Evolutionary conservation across 257 asterid species (phyloP), one percentile per base, ranked within the genome.

Genomic region (Solanum chmielewskii): DNA sequence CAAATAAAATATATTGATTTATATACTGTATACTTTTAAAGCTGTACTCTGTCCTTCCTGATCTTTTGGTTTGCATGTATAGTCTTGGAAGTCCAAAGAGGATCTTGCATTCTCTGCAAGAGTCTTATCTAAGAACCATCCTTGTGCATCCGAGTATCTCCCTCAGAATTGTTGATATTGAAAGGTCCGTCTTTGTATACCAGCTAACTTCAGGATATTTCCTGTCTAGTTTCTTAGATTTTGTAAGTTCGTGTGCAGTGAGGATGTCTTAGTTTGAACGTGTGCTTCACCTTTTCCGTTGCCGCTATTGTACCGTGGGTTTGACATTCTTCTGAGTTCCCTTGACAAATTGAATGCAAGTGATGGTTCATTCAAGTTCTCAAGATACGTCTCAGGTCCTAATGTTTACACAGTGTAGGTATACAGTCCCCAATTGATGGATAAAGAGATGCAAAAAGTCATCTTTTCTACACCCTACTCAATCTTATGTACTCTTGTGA

Each of bases 311-410:
- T 89, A 89, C 33, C 90, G 90, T 91, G 89, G 90, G 91, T 96
- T 95, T 62, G 98, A 97, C 87, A 83, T 94, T 90, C 96, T 90
- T 88, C 89, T 91, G 49, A 84, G 88, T 75, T 87, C 86, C 86
- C 90, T 96, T 66, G 59, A 87, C 87, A 91, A 91, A 87, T 81
- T 95, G 89, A 90, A 91, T 80, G 88, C 88, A 73, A 90, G 91
- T 87, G 92, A 91, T 87, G 92, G 95, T 73, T 92, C 87, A 85
- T 76, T 94, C 89, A 93, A 91, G 90, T 95, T 96, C 87, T 90
- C 93, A 88, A 98, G 98, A 70, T 94, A 92, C 90, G 88, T 96
- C 73, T 95, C 98, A 83, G 95, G 91, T 90, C 98, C 98, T 64
- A 93, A 92, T 66, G 85, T 87, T 71, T 88, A 88, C 83, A 90